Conservation (phyloP, 2,329 filamentous ascomycete genomes). For the Blastomyces emzantsi region DNA sequence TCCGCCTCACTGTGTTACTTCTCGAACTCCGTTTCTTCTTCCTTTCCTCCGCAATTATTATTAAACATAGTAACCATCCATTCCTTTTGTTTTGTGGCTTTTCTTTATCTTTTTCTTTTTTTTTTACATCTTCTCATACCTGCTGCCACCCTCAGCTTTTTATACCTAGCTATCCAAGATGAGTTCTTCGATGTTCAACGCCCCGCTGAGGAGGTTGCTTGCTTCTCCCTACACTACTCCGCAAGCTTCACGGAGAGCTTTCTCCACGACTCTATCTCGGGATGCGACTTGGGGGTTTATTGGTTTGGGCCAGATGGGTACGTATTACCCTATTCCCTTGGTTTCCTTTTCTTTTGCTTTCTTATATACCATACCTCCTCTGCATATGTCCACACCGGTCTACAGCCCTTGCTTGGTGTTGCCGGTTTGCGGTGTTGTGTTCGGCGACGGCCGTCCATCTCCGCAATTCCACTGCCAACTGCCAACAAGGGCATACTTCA, state of each 20-base stretch:
- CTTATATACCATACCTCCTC: not conserved
- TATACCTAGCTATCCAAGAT: not conserved
- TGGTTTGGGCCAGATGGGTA: constrained; percentile 54
- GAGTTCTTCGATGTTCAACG: constrained; percentile 6
- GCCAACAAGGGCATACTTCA: not conserved
- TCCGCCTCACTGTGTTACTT: not conserved
- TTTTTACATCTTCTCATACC: no score
- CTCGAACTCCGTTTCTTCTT: not conserved
- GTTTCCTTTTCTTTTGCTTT: not conserved
- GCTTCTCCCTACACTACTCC: constrained; percentile 5
- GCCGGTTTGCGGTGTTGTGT: not conserved
- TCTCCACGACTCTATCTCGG: constrained; percentile 40
- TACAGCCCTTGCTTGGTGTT: constrained; percentile 4
- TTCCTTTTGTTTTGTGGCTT: not conserved
- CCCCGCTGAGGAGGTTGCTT: constrained; percentile 11
- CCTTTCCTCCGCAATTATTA: not conserved
- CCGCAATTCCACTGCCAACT: constrained; percentile 9
- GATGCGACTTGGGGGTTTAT: constrained; percentile 51
- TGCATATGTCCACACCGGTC: not conserved
- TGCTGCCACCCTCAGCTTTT: not conserved
- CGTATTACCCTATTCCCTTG: constrained; percentile 14
- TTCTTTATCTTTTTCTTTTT: not conserved
- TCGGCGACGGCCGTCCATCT: not conserved
- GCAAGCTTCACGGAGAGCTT: constrained; percentile 25
- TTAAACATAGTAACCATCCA: not conserved